These are phyloP conservation scores for Chrysoporthe cubensis DNA, from an alignment of 2,329 filamentous ascomycete genomes.

Conservation along the genomic window DNA sequence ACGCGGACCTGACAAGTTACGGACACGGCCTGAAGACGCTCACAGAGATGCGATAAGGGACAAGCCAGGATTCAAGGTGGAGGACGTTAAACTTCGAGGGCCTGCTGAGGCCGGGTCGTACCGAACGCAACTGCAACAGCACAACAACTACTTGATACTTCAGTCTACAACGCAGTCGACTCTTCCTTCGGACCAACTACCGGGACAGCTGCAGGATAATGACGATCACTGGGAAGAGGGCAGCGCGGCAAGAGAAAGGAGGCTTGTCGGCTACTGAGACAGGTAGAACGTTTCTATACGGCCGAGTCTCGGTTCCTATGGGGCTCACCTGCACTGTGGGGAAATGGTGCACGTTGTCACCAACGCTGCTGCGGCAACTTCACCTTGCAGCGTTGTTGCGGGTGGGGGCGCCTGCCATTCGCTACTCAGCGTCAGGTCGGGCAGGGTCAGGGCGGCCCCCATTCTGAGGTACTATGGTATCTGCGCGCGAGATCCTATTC, in stretches of 20 bases:
- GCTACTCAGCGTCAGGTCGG: constrained; percentile 11
- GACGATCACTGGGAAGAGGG: background rate
- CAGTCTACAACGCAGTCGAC: background rate
- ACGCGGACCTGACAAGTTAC: background rate
- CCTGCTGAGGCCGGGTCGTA: too few relatives aligned
- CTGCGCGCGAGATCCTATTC: constrained; percentile 7
- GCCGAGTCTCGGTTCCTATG: background rate
- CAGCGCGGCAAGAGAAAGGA: background rate
- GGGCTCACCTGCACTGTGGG: background rate
- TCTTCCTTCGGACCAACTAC: background rate
- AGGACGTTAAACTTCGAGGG: too few relatives aligned
- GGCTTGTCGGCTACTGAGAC: background rate
- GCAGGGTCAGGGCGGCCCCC: constrained; percentile 11
- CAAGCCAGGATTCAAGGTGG: too few relatives aligned
- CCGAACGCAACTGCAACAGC: too few relatives aligned
- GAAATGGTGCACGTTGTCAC: background rate
- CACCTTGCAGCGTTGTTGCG: background rate
- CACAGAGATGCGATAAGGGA: background rate
- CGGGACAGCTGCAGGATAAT: background rate
- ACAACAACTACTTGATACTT: too few relatives aligned
- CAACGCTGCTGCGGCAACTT: background rate
- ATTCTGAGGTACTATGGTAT: background rate
- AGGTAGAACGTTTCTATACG: background rate
- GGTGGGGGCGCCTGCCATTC: constrained; percentile 1
- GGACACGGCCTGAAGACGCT: background rate